These are phyloP conservation scores for Whalleya microplaca DNA, from an alignment of 2,329 filamentous ascomycete genomes.

Conservation along the genomic window DNA sequence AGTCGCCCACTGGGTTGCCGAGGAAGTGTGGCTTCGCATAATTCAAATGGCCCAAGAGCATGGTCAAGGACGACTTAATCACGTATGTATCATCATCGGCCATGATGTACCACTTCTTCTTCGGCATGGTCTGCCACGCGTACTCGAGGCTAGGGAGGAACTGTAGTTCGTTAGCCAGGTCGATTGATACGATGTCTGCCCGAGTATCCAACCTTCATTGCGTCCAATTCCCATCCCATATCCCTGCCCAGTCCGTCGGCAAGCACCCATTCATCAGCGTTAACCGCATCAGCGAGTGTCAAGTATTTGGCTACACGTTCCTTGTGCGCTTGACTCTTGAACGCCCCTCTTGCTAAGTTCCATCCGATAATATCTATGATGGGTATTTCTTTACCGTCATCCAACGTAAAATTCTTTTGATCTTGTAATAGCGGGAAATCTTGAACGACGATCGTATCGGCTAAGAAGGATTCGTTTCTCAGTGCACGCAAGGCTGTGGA, in stretches of 20 bases:
- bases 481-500: slow-evolving; percentile 52
- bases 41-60: slow-evolving; percentile 55
- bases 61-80: slow-evolving; percentile 51
- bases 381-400: slow-evolving; percentile 34
- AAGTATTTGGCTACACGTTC: slow-evolving; percentile 39
- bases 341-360: slow-evolving; percentile 35
- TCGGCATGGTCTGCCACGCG: slow-evolving; percentile 52
- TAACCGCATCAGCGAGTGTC: slow-evolving; percentile 37
- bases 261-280: slow-evolving; percentile 39
- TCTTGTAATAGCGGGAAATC: slow-evolving; percentile 48
- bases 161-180: slow-evolving; percentile 37
- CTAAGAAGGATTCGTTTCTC: slow-evolving; percentile 43
- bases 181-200: not conserved
- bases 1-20: slow-evolving; percentile 62
- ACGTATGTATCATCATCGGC: slow-evolving; percentile 63
- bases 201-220: slow-evolving; percentile 39
- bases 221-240: slow-evolving; percentile 41
- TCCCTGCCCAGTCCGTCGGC: slow-evolving; percentile 37
- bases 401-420: slow-evolving; percentile 28
- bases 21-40: slow-evolving; percentile 52
- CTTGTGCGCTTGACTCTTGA: slow-evolving; percentile 33
- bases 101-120: slow-evolving; percentile 63
- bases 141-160: slow-evolving; percentile 60
- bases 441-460: slow-evolving; percentile 52
- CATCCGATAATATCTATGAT: slow-evolving; percentile 39